phyloP scores from a whole-genome alignment of 2,329 filamentous ascomycete species.

The Phialophora tarda region DNA sequence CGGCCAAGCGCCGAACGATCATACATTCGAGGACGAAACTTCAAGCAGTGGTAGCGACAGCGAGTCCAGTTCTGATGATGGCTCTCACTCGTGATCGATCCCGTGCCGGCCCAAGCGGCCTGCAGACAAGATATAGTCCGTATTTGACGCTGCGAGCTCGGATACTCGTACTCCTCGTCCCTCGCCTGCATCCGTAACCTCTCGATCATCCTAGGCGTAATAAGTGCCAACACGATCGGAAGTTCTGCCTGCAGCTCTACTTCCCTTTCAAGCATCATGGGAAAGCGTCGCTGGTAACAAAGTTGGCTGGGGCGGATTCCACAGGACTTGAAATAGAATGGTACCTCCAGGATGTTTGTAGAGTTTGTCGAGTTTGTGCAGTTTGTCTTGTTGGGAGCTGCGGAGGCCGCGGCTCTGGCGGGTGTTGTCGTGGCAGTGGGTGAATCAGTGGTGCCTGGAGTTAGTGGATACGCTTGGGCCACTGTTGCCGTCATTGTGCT shows the following conservation, averaged over 20 bases:
- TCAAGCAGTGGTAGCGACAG: slow-evolving; percentile 70
- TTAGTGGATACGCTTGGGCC: background rate
- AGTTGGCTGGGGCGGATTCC: background rate
- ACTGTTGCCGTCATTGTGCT: slow-evolving; percentile 6
- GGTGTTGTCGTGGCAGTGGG: slow-evolving; percentile 3
- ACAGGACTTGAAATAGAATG: background rate
- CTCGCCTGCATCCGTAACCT: background rate
- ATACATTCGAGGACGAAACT: slow-evolving; percentile 74
- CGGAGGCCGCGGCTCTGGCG: background rate
- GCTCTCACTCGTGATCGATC: background rate
- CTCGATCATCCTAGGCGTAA: background rate
- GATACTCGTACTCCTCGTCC: background rate
- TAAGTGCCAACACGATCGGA: background rate
- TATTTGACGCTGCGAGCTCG: too few relatives aligned
- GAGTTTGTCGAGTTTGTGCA: background rate
- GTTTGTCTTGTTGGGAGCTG: background rate
- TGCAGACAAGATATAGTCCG: background rate
- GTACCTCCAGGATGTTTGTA: background rate
- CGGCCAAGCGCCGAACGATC: background rate
- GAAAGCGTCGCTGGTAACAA: background rate
- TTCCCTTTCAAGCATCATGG: background rate
- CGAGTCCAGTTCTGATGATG: slow-evolving; percentile 24
- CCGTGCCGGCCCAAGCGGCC: background rate
- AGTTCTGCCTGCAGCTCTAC: background rate
- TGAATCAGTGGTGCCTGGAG: slow-evolving; percentile 11